A percentile compares a stretch with the other conserved stretches of the same genome.
phyloP scores from a whole-genome alignment of 164 flowering plant species.

The Kalanchoe fedtschenkoi region DNA sequence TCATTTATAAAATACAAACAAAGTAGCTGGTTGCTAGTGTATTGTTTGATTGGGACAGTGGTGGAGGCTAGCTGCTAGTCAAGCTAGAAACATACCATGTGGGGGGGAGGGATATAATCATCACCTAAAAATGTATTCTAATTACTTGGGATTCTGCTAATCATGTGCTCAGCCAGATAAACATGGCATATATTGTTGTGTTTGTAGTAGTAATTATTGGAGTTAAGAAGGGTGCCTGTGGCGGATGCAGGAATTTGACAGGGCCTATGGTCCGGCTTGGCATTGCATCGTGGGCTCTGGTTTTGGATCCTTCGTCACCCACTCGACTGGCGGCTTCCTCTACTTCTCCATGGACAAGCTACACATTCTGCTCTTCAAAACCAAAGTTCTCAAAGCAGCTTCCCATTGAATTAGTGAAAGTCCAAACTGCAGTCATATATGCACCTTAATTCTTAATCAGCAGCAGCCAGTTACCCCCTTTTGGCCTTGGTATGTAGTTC shows the following conservation, averaged over 20 bases:
- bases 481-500: too few relatives aligned
- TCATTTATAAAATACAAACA: not conserved
- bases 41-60: not conserved
- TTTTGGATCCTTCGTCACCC: conserved; percentile 74
- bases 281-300: conserved; percentile 74
- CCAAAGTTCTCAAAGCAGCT: conserved; percentile 39
- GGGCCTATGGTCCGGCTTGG: conserved; percentile 76
- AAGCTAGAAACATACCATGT: conserved; percentile 3
- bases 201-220: not conserved
- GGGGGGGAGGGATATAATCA: not conserved
- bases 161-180: not conserved
- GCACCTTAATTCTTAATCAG: too few relatives aligned
- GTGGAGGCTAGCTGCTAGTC: conserved; percentile 4
- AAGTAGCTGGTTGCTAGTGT: not conserved
- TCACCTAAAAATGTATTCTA: not conserved
- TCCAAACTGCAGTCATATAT: too few relatives aligned
- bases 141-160: not conserved
- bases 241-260: conserved; percentile 55
- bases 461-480: too few relatives aligned
- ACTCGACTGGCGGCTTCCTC: conserved; percentile 60
- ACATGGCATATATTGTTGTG: not conserved
- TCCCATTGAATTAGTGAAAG: not conserved
- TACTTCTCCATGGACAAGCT: conserved; percentile 64
- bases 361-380: conserved; percentile 46
- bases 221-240: not conserved